Conservation (phyloP, 2,329 filamentous ascomycete genomes). For the Pseudopyricularia cyperi region DNA sequence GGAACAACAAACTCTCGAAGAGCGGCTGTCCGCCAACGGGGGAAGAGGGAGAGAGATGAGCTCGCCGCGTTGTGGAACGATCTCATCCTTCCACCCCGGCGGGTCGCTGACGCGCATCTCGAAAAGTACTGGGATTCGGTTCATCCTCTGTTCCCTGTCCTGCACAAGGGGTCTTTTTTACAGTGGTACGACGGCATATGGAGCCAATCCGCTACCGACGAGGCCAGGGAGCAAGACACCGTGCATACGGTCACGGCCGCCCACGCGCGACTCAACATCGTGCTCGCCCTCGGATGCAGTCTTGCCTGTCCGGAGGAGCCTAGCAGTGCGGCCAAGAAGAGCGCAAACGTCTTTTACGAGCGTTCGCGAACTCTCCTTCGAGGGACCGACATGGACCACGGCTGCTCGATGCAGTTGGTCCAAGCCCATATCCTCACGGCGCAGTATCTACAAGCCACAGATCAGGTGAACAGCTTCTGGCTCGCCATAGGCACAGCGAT, state of each 20-base stretch:
- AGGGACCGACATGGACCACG: conserved; percentile 1
- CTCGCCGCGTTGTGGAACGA: conserved; percentile 1
- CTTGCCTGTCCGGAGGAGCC: not conserved
- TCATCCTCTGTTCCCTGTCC: conserved; percentile 8
- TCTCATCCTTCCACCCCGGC: conserved; percentile 1
- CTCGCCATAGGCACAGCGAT: conserved; percentile 4
- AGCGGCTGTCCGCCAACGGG: not conserved
- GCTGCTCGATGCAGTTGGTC: conserved; percentile 2
- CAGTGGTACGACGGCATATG: conserved; percentile 5
- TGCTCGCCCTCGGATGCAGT: conserved; percentile 3
- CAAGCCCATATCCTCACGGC: conserved; percentile 3
- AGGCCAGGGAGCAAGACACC: not conserved
- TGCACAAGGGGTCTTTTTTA: conserved; percentile 6
- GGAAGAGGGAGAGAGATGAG: conserved; percentile 1
- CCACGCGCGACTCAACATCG: conserved; percentile 3
- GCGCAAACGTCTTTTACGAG: conserved; percentile 1
- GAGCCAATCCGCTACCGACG: not conserved
- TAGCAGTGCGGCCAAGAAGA: not conserved
- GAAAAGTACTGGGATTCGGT: conserved; percentile 7
- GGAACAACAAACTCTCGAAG: not conserved
- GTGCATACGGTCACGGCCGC: not conserved
- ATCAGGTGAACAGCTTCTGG: conserved; percentile 3
- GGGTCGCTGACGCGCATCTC: conserved; percentile 2
- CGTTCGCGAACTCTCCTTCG: conserved; percentile 1
- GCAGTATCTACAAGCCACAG: conserved; percentile 2